Conservation (phyloP, 2,329 filamentous ascomycete species). For the Monosporascus sp. region DNA sequence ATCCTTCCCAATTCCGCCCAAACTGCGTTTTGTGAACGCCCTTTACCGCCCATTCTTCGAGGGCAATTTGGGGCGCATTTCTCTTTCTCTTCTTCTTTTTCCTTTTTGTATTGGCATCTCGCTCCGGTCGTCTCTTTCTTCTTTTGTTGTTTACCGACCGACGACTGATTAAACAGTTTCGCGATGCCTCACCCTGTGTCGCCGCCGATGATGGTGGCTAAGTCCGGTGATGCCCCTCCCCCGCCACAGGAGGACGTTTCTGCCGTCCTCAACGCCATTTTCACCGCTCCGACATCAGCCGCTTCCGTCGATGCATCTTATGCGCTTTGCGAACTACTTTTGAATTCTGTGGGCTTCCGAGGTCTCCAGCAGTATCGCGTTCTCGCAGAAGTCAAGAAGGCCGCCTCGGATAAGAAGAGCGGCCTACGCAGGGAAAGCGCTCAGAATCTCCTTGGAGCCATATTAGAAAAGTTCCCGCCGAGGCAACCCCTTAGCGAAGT, state of each 20-base stretch:
- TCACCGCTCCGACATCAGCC: slow-evolving; percentile 63
- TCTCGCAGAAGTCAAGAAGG: slow-evolving; percentile 58
- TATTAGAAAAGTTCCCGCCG: slow-evolving; percentile 84
- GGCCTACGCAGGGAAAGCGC: slow-evolving; percentile 79
- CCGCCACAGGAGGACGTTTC: slow-evolving; percentile 63
- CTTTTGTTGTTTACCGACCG: not conserved
- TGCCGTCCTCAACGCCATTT: slow-evolving; percentile 60
- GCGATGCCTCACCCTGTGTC: slow-evolving; percentile 45
- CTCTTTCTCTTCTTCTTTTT: not conserved
- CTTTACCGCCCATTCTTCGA: not conserved
- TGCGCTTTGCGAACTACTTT: slow-evolving; percentile 53
- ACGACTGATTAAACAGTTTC: slow-evolving; percentile 3
- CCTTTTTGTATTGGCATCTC: not conserved
- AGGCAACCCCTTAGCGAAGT: slow-evolving; percentile 75
- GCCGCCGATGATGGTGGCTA: slow-evolving; percentile 44
- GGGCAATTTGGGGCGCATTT: not conserved
- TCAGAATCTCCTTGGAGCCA: slow-evolving; percentile 88
- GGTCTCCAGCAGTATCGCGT: slow-evolving; percentile 51
- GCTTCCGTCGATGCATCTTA: slow-evolving; percentile 62
- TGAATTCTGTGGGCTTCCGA: slow-evolving; percentile 48
- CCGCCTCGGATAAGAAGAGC: slow-evolving; percentile 90
- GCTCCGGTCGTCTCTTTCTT: not conserved
- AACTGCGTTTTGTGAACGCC: not conserved
- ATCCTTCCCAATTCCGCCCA: too few relatives aligned
- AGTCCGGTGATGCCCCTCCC: slow-evolving; percentile 38